Evolutionary conservation across 2,329 filamentous ascomycete species (phyloP), one percentile per base, ranked within the genome.

Genomic region (Alternaria dauci): DNA sequence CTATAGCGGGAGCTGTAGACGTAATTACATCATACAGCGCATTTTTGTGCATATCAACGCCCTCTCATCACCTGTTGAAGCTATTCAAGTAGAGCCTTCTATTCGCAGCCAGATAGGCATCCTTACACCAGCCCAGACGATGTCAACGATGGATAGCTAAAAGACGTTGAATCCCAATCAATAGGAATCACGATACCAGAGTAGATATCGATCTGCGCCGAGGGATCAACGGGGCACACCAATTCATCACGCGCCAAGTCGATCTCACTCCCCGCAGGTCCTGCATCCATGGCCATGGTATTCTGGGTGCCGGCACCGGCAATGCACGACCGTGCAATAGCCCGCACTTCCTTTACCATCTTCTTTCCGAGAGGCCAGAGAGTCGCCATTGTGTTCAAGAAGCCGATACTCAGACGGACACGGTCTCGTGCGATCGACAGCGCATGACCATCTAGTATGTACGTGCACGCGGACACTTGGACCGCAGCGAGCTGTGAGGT

Each of bases 381-480:
- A 6, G 82, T 80, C 23, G 87, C 88, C 16, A 94, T 81, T 23
- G 87, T 69, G 67, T 88, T 89, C 43, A 95, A 84, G 1, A 89
- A 90, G 8, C 90, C 91, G 61, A 91, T 92, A 65, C 92, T 93
- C 18, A 96, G 85, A 2, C 89, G 87, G 52, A 96, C 89, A 70
- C 88, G 89, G 78, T 93, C 91, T 55, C 88, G 88, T 57, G 89
- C 83, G 70, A 87, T 88, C 58, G 88, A 87, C 67, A 88, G 85
- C 66, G 87, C 84, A 67, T 87, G 84, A 59, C 84, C 81, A 65
- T 75, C 75, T 14, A 68, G 75, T 32, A 75, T 72, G 61, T 67
- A 80, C 59, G 80, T 81, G 39, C 92, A 96, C 55, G 90, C 91
- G 63, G 90, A 91, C 88, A 77, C 64, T 54, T 78, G 73, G 18